Evolutionary conservation across 2,329 filamentous ascomycete species (phyloP).

Genomic region (Nectriaceae sp.): DNA sequence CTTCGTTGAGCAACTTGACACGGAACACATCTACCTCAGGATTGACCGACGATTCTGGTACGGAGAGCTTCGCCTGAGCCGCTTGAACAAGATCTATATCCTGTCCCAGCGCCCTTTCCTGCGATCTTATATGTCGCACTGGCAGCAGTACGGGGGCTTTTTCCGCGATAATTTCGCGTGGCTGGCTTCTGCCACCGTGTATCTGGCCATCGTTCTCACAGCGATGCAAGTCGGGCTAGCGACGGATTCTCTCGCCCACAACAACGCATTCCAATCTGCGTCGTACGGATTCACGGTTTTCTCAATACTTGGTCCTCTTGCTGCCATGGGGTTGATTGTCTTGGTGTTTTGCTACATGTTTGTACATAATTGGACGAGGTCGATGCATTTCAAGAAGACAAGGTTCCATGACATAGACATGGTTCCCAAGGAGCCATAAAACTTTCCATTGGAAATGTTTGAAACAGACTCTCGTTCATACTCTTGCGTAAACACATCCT

Average conservation of each 20-base stretch:
- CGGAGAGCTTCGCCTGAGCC: slow-evolving; percentile 43
- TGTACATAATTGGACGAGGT: too few species aligned
- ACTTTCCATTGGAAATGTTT: too few species aligned
- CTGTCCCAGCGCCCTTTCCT: slow-evolving; percentile 26
- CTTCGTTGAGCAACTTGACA: slow-evolving; percentile 25
- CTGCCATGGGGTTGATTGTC: slow-evolving; percentile 22
- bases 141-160: slow-evolving; percentile 40
- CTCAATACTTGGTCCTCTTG: slow-evolving; percentile 44
- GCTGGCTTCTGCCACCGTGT: slow-evolving; percentile 42
- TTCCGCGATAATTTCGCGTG: slow-evolving; percentile 44
- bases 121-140: slow-evolving; percentile 24
- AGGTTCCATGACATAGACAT: too few species aligned
- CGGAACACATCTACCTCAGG: slow-evolving; percentile 29
- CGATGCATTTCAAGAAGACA: too few species aligned
- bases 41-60: slow-evolving; percentile 41
- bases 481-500: too few species aligned
- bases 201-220: slow-evolving; percentile 46
- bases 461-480: too few species aligned
- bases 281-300: slow-evolving; percentile 52
- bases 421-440: too few species aligned
- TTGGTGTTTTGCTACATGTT: slow-evolving; percentile 12
- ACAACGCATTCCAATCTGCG: slow-evolving; percentile 42
- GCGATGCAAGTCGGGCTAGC: slow-evolving; percentile 52
- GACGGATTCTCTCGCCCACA: slow-evolving; percentile 34
- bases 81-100: slow-evolving; percentile 43